These are phyloP conservation scores for Rosa lucieae DNA, from an alignment of 306 rosid genomes.

Conservation along the genomic window DNA sequence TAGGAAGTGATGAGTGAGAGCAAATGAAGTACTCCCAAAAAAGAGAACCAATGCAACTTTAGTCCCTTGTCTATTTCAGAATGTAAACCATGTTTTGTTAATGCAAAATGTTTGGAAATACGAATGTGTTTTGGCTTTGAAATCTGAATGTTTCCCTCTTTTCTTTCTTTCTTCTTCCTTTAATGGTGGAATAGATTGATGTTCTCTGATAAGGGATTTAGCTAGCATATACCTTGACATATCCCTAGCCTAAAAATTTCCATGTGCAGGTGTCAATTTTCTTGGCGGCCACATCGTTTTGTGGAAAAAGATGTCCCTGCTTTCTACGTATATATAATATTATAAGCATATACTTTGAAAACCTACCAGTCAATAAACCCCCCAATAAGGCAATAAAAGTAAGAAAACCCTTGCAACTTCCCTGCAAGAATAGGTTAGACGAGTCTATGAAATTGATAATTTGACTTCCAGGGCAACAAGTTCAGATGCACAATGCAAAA, in stretches of 20 bases:
- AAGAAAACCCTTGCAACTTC: not conserved
- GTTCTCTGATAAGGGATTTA: not conserved
- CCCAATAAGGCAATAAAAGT: not conserved
- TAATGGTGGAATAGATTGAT: not conserved
- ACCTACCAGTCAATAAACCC: slow-evolving; percentile 9
- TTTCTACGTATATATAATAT: not conserved
- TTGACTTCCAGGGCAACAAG: not conserved
- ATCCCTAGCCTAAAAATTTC: not conserved
- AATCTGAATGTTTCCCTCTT: not conserved
- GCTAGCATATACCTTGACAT: not conserved
- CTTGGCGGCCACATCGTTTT: no score
- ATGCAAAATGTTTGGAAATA: not conserved
- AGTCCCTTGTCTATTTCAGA: not conserved
- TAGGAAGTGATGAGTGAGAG: slow-evolving; percentile 40
- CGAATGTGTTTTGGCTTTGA: slow-evolving; percentile 5
- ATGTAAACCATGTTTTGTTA: slow-evolving; percentile 19
- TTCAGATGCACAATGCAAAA: not conserved
- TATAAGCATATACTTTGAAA: slow-evolving; percentile 23
- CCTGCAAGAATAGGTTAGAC: not conserved
- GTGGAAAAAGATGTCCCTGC: not conserved
- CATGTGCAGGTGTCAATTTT: not conserved
- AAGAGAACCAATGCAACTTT: not conserved
- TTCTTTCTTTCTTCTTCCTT: not conserved
- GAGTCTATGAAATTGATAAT: not conserved
- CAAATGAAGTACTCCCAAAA: not conserved